These are phyloP conservation scores for Hemileccinum rubropunctum DNA, from an alignment of 768 basidiomycete genomes.

Conservation along the genomic window DNA sequence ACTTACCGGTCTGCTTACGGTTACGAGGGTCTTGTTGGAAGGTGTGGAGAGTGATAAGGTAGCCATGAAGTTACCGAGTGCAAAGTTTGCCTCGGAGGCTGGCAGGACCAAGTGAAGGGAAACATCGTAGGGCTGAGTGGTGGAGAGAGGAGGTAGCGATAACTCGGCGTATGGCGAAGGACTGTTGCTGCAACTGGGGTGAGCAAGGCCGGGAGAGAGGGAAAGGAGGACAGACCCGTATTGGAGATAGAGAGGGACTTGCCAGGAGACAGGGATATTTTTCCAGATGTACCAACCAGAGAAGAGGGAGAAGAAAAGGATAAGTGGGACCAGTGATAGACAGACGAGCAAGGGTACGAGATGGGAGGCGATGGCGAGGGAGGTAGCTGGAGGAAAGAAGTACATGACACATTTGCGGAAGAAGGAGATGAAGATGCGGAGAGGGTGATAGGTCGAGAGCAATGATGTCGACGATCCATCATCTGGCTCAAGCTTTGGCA, in stretches of 20 bases:
- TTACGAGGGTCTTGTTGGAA: slow-evolving; percentile 60
- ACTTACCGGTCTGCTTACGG: slow-evolving; percentile 66
- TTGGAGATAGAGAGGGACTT: slow-evolving; percentile 65
- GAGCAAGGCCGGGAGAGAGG: neutral
- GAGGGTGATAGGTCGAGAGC: slow-evolving; percentile 1
- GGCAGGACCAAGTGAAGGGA: slow-evolving; percentile 67
- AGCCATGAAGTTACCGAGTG: slow-evolving; percentile 85
- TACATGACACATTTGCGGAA: slow-evolving; percentile 2
- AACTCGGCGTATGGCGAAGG: slow-evolving; percentile 59
- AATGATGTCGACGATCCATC: slow-evolving; percentile 12
- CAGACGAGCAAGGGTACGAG: slow-evolving; percentile 66
- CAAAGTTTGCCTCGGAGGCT: slow-evolving; percentile 61
- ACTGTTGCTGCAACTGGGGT: slow-evolving; percentile 50
- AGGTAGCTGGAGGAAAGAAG: slow-evolving; percentile 10
- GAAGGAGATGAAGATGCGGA: slow-evolving; percentile 4
- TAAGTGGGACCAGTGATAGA: slow-evolving; percentile 57
- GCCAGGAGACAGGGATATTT: slow-evolving; percentile 69
- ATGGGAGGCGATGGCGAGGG: slow-evolving; percentile 47
- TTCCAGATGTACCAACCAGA: slow-evolving; percentile 78
- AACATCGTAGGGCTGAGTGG: slow-evolving; percentile 73
- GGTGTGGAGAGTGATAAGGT: slow-evolving; percentile 55
- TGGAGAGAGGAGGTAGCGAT: slow-evolving; percentile 47
- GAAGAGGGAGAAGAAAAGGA: slow-evolving; percentile 56
- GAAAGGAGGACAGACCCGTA: slow-evolving; percentile 59
- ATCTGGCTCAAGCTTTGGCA: slow-evolving; percentile 17